These are phyloP conservation scores for Handroanthus guayacan DNA, from an alignment of 257 asterid species.

Conservation along the genomic window DNA sequence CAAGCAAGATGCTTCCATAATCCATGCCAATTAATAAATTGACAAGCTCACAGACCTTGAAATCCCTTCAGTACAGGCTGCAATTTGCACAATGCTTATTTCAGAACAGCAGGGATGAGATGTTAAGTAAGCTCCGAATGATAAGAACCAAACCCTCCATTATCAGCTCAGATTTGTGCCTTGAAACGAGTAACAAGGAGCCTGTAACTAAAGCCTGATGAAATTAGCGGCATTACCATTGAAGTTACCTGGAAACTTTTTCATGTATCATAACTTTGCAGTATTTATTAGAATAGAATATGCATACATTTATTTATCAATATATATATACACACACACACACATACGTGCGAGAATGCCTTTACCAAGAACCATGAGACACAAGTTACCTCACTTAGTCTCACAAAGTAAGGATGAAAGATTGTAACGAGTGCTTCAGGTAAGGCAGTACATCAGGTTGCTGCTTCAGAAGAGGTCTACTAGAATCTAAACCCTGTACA, in stretches of 20 bases:
- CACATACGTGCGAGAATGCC: not conserved
- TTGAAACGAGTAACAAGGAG: slow-evolving; percentile 24
- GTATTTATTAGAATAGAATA: not conserved
- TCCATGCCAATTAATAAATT: not conserved
- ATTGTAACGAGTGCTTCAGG: slow-evolving; percentile 10
- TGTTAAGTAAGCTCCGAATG: not conserved
- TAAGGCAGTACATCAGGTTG: slow-evolving; percentile 22
- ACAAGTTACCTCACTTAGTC: slow-evolving; percentile 25
- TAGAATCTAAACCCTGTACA: slow-evolving; percentile 3
- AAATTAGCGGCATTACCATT: not conserved
- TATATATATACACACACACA: too few species aligned
- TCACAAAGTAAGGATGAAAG: not conserved
- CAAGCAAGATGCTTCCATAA: slow-evolving; percentile 14
- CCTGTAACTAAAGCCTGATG: slow-evolving; percentile 25
- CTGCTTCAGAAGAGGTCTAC: slow-evolving; percentile 14
- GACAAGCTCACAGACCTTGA: slow-evolving; percentile 10
- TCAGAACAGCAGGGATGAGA: slow-evolving; percentile 5
- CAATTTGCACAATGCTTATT: slow-evolving; percentile 6
- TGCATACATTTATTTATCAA: too few species aligned
- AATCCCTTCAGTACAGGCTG: slow-evolving; percentile 27
- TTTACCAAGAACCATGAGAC: slow-evolving; percentile 4
- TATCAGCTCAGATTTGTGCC: slow-evolving; percentile 22
- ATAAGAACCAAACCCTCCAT: slow-evolving; percentile 19
- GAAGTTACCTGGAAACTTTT: not conserved
- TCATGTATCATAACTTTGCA: not conserved